These are phyloP conservation scores for Nissolia schottii DNA, from an alignment of 306 rosid species.

Conservation along the genomic window DNA sequence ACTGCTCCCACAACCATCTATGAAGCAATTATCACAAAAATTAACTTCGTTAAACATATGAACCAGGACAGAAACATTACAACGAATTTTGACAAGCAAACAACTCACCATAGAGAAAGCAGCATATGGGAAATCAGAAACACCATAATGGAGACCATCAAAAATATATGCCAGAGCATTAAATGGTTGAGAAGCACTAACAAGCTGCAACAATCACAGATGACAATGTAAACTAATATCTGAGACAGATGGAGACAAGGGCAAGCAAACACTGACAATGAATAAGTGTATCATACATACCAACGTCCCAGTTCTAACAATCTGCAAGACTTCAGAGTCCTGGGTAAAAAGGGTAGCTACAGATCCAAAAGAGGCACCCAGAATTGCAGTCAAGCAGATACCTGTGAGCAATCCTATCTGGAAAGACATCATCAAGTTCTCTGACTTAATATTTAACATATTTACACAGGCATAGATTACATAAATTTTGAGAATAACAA, in stretches of 20 bases:
- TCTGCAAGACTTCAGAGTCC: conserved; percentile 70
- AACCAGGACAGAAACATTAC: conserved; percentile 14
- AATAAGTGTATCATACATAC: conserved; percentile 46
- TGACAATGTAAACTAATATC: conserved; percentile 4
- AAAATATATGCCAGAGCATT: conserved; percentile 81
- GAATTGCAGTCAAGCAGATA: conserved; percentile 56
- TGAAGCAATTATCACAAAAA: not conserved
- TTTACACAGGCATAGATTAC: not conserved
- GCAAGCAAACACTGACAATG: not conserved
- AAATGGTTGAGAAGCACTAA: conserved; percentile 92
- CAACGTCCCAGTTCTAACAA: conserved; percentile 67
- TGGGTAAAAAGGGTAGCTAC: conserved; percentile 75
- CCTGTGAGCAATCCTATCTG: conserved; percentile 84
- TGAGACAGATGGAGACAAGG: not conserved
- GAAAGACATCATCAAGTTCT: conserved; percentile 30
- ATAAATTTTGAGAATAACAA: not conserved
- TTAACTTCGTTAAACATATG: not conserved
- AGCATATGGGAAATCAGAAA: conserved; percentile 90
- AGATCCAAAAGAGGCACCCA: conserved; percentile 78
- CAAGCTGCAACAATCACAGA: conserved; percentile 49
- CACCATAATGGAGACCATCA: conserved; percentile 91
- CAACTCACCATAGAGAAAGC: conserved; percentile 83
- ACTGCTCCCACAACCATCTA: conserved; percentile 73
- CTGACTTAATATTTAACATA: conserved; percentile 13
- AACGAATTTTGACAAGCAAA: conserved; percentile 7